A percentile compares a stretch with the other conserved stretches of the same genome.
phyloP scores from a whole-genome alignment of 2,329 filamentous ascomycete species.

The Taxawa tesnikishii region DNA sequence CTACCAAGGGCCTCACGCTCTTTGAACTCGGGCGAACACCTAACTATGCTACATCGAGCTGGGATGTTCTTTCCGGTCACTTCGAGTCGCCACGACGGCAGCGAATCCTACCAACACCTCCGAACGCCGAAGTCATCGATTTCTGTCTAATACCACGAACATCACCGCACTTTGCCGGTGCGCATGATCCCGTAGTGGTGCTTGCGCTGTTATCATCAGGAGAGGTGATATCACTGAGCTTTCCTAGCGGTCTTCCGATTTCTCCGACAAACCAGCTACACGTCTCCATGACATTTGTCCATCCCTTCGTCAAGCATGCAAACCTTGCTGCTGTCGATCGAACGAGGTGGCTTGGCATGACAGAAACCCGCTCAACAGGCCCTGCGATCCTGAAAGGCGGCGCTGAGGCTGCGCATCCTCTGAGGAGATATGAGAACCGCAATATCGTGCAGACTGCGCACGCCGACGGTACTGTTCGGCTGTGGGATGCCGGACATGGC shows the following conservation, averaged over 20 bases:
- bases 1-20: constrained; percentile 70
- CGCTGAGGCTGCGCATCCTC: constrained; percentile 53
- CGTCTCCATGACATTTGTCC: constrained; percentile 73
- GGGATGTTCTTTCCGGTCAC: constrained; percentile 69
- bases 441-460: constrained; percentile 81
- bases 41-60: constrained; percentile 80
- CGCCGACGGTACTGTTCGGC: constrained; percentile 76
- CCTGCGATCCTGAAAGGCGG: constrained; percentile 71
- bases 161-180: constrained; percentile 76
- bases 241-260: constrained; percentile 83
- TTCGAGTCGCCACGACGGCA: constrained; percentile 65
- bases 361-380: constrained; percentile 69
- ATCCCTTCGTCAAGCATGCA: constrained; percentile 72
- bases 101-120: constrained; percentile 60
- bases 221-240: constrained; percentile 79
- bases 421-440: constrained; percentile 68
- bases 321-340: constrained; percentile 64
- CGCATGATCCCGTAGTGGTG: constrained; percentile 81
- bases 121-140: constrained; percentile 63
- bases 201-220: constrained; percentile 72
- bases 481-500: constrained; percentile 86
- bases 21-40: constrained; percentile 83
- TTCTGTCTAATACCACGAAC: constrained; percentile 72
- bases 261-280: constrained; percentile 88
- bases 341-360: constrained; percentile 77